Evolutionary conservation across 306 rosid genomes (phyloP).

Genomic region (Cicer pinnatifidum): DNA sequence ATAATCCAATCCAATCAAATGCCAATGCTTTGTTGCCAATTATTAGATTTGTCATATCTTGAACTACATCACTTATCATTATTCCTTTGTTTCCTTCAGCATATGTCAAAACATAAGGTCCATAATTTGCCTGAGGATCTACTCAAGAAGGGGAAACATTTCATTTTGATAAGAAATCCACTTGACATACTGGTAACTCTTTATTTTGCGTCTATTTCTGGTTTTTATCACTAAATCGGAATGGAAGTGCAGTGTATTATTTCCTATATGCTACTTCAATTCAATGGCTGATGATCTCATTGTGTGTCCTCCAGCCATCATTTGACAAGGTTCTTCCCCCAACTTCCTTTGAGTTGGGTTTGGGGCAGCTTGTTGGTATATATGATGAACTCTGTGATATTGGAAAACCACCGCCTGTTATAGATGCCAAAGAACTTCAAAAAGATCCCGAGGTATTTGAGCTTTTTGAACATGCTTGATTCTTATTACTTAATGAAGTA

Average conservation of each 20-base stretch:
- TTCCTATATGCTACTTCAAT: conserved; percentile 1
- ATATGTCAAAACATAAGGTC: conserved; percentile 72
- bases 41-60: neutral
- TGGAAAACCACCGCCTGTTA: conserved; percentile 70
- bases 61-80: conserved; percentile 10
- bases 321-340: conserved; percentile 72
- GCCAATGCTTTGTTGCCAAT: conserved; percentile 16
- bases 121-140: conserved; percentile 67
- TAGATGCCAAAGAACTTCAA: conserved; percentile 78
- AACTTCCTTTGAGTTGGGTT: conserved; percentile 71
- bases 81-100: conserved; percentile 53
- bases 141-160: conserved; percentile 78
- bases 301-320: conserved; percentile 59
- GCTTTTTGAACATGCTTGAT: conserved; percentile 37
- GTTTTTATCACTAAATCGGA: conserved; percentile 8
- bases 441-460: conserved; percentile 70
- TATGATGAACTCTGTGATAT: conserved; percentile 68
- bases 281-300: conserved; percentile 27
- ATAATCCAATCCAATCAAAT: conserved; percentile 1
- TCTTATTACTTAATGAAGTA: conserved; percentile 25
- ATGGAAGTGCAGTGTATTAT: neutral
- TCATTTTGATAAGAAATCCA: conserved; percentile 76
- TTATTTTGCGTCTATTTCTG: conserved; percentile 5
- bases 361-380: conserved; percentile 60
- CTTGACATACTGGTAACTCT: conserved; percentile 73